phyloP scores from a whole-genome alignment of 2,329 filamentous ascomycete genomes.

The Exophiala sideris region DNA sequence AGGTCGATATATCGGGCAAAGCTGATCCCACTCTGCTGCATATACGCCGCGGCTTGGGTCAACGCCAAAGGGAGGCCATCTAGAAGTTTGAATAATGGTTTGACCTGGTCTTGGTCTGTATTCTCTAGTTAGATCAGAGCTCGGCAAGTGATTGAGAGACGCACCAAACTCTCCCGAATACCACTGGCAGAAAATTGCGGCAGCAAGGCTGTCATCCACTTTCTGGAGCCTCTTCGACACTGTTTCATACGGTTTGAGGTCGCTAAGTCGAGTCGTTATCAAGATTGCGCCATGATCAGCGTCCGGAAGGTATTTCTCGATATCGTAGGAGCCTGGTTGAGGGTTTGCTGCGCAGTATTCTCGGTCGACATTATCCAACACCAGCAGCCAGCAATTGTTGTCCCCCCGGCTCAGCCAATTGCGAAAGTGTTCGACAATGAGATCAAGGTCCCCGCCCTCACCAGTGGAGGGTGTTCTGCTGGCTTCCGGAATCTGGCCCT shows the following conservation, averaged over 20 bases:
- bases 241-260: not conserved
- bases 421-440: no score
- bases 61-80: slow-evolving; percentile 49
- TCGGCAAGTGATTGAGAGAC: slow-evolving; percentile 25
- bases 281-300: slow-evolving; percentile 38
- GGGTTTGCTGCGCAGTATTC: slow-evolving; percentile 27
- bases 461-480: not conserved
- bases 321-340: slow-evolving; percentile 4
- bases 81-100: slow-evolving; percentile 35
- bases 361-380: slow-evolving; percentile 33
- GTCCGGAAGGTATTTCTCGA: slow-evolving; percentile 25
- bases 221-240: not conserved
- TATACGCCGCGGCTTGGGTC: slow-evolving; percentile 46
- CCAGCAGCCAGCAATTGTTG: slow-evolving; percentile 30
- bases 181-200: slow-evolving; percentile 13
- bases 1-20: slow-evolving; percentile 39
- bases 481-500: slow-evolving; percentile 1
- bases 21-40: slow-evolving; percentile 37
- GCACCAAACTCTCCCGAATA: slow-evolving; percentile 8
- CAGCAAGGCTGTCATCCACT: slow-evolving; percentile 14
- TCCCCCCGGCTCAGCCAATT: not conserved
- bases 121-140: slow-evolving; percentile 34
- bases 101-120: not conserved
- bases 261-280: slow-evolving; percentile 38
- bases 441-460: slow-evolving; percentile 12